Evolutionary conservation across 2,329 filamentous ascomycete genomes (phyloP), one percentile per base, ranked within the genome.

Genomic region (Stemphylium beticola): DNA sequence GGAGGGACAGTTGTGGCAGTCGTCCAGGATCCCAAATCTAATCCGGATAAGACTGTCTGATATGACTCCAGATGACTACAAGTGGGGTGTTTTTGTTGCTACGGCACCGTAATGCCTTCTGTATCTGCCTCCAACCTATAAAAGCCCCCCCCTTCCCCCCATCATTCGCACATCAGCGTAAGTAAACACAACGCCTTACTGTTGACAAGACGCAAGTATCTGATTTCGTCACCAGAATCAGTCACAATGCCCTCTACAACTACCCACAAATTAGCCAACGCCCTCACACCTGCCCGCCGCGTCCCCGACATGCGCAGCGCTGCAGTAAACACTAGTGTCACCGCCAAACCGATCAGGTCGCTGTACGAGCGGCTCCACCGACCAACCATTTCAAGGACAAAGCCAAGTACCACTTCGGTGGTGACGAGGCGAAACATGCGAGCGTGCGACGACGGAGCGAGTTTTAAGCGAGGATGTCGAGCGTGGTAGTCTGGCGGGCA

Each of bases 311-410:
- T 44, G 40, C 40, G 34, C 33, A n/a, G 40, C 34, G 26, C 20
- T 10, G 49, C 40, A 51, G 33, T 32, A 4, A 31, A 45, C n/a
- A 36, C 40, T 45, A 51, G 40, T 51, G 49, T 44, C 49, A 32
- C 18, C 4, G 40, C 17, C 40, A 39, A 51, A 10, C 26, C 20
- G 49, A 26, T 38, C 40, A 51, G 24, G 49, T 26, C 34, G 40
- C 33, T 45, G 18, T 45, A 51, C 40, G n/a, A 51, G 49, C 40
- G 41, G 14, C 40, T 51, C 49, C 18, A 45, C 5, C 40, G 40
- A 38, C 12, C 49, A 51, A 33, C 10, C 12, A 26, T 20, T 34
- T 41, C 29, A 41, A 49, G 14, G 11, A n/a, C 33, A 32, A 45
- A 34, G 33, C 33, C 17, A 38, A 32, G n/a, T n/a, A n/a, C 34